A percentile compares a stretch with the other conserved stretches of the same genome.
Conservation (phyloP, 805 yeast species). For the Blastobotrys mokoenaii region DNA sequence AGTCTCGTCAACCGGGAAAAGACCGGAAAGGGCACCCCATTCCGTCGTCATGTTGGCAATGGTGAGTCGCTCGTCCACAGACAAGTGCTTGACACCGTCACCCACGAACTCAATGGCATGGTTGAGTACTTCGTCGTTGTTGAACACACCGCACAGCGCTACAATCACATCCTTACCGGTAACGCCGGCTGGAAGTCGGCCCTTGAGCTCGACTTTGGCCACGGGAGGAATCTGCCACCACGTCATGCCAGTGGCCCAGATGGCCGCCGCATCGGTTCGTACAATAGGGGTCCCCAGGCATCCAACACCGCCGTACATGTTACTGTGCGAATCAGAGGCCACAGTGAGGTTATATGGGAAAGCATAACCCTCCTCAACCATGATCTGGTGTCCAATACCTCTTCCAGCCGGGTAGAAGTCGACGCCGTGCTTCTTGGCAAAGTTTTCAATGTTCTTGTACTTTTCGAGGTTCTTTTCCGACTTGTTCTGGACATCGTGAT, state of each 20-base stretch:
- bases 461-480: conserved; percentile 80
- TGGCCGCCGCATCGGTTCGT: conserved; percentile 97
- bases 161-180: conserved; percentile 97
- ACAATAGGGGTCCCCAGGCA: conserved; percentile 95
- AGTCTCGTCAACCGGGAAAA: conserved; percentile 89
- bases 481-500: conserved; percentile 96
- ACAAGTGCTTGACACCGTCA: conserved; percentile 57
- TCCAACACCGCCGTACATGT: conserved; percentile 96
- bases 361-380: conserved; percentile 98
- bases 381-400: conserved; percentile 98
- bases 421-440: conserved; percentile 83
- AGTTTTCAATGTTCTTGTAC: conserved; percentile 79
- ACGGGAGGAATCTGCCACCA: conserved; percentile 99
- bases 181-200: conserved; percentile 74
- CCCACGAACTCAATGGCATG: conserved; percentile 94
- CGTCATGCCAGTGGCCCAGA: conserved; percentile 99
- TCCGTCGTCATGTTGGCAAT: conserved; percentile 97
- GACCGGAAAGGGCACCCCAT: conserved; percentile 97
- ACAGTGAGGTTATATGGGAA: conserved; percentile 90
- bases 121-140: conserved; percentile 84
- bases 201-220: conserved; percentile 81
- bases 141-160: conserved; percentile 86
- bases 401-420: conserved; percentile 98
- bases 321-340: conserved; percentile 96
- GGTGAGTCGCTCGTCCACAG: conserved; percentile 80